phyloP scores from a whole-genome alignment of 2,329 filamentous ascomycete genomes.

The Grosmannia huntii region DNA sequence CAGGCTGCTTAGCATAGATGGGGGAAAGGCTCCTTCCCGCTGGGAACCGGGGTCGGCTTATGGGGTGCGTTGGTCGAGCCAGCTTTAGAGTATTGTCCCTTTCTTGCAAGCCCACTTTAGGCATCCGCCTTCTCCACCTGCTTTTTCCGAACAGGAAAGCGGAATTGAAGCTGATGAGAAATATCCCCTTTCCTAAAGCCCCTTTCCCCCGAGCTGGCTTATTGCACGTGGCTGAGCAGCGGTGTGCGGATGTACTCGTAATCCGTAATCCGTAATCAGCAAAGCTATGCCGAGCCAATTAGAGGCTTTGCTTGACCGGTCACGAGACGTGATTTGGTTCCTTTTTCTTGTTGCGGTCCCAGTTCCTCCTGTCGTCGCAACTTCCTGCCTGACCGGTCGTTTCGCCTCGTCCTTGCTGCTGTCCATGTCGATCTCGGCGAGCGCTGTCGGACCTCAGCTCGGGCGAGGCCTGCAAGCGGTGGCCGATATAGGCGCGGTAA shows the following conservation, averaged over 20 bases:
- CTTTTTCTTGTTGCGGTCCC: background rate
- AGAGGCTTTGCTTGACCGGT: background rate
- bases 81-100: background rate
- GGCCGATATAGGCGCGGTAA: background rate
- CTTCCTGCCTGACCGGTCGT: background rate
- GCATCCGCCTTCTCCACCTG: background rate
- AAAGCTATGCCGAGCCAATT: background rate
- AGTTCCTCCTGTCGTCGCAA: background rate
- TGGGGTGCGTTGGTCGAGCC: background rate
- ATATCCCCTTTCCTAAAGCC: background rate
- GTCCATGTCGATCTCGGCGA: background rate
- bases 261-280: too few relatives aligned
- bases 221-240: background rate
- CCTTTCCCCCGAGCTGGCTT: slow-evolving; percentile 1
- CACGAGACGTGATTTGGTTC: background rate
- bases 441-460: background rate
- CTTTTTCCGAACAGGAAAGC: background rate
- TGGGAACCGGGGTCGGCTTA: background rate
- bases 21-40: background rate
- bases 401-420: background rate
- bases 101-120: background rate
- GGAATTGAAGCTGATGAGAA: background rate
- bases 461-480: background rate
- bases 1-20: background rate
- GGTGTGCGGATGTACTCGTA: background rate